Base-by-base conservation (phyloP, 1,284 basidiomycete genomes). In the Cryptococcus depauperatus region DNA sequence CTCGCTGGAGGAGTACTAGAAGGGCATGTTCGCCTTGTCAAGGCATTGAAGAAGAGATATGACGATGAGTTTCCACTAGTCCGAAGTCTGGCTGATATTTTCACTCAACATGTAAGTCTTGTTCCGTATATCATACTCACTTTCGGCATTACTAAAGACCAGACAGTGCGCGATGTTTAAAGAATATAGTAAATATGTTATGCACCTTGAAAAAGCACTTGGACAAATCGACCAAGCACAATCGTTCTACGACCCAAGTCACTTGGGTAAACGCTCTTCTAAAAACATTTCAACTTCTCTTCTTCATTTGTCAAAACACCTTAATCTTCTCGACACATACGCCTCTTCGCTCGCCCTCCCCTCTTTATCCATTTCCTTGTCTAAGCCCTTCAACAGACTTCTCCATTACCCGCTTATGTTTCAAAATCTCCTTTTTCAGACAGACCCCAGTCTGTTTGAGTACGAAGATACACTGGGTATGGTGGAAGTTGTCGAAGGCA, bases 351-450 rank as follows among this genome's bases (percentile, higher is more conserved):
- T 22, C 21, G 35, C 35, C 8, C 21, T 22, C 13, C 19, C 35
- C 21, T 22, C 16, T 19, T 76, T 98, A 34, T 83, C 87, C 27
- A 97, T 98, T 61, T 89, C 89, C 3, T 75, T 96, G 8, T 92
- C 89, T 21, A 97, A 96, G 70, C 93, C 93, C 1, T 95, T 98
- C 73, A 93, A 97, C 64, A 80, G 93, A 26, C 76, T 98, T 34
- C 81, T 96, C 65, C 97, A 98, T 70, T 95, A 97, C 66, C 93
- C 93, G 3, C 78, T 98, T 14, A 79, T 98, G 33, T 96, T 97
- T 73, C 92, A 97, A 72, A 96, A 96, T 69, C 77, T 96, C n/a
- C 79, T 93, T 39, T 93, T 84, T 72, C 68, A 93, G 69, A 95
- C 93, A 8, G 93, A 97, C 61, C 90, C 93, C 1, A 92, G 89